Evolutionary conservation across 2,329 filamentous ascomycete species (phyloP), one percentile per base, ranked within the genome.

Genomic region (Scedosporium boydii): DNA sequence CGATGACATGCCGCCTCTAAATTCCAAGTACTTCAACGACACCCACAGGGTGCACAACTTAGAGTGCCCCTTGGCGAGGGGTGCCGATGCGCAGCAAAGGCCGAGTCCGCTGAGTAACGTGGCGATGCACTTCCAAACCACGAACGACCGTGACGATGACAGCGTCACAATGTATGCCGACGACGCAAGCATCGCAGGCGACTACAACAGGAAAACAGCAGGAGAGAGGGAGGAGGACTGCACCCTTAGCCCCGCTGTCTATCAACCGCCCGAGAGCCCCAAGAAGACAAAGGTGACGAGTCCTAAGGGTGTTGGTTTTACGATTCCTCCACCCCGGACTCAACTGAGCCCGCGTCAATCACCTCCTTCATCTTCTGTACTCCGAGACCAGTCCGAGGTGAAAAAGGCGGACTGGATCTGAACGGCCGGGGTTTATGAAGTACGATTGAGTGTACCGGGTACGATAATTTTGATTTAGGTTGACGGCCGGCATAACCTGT

Each of bases 181-280:
- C 51, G 67, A 70, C 41, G 48, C 62, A 16, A 29, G 34, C 26
- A 21, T 38, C 4, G 23, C 16, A 21, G 38, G 27, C 21, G 29
- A 26, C 27, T 3, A 12, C 14, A 16, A 34, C 16, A 21, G 12
- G 44, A 46, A 67, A 48, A 12, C 51, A 14, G 3, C 23, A 14
- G 66, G 63, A 41, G 46, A 69, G 16, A 65, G 68, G 3, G 69
- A 72, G 3, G 69, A 72, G 12, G 67, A 74, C 34, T 70, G 73
- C 23, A 79, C 75, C 1, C 73, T 85, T 2, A 83, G 77, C 63
- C 79, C 83, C 2, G 75, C 77, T 1, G 80, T 85, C 4, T 86
- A 86, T 69, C 77, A 73, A 62, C 60, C 60, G 5, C 79, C 80
- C 0, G 70, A 74, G 23, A 77, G 72, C 60, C 69, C 73, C 6